A percentile compares a stretch with the other conserved stretches of the same genome.
Conservation (phyloP, 352 stramenopile genomes). For the Pythium chondricola region DNA sequence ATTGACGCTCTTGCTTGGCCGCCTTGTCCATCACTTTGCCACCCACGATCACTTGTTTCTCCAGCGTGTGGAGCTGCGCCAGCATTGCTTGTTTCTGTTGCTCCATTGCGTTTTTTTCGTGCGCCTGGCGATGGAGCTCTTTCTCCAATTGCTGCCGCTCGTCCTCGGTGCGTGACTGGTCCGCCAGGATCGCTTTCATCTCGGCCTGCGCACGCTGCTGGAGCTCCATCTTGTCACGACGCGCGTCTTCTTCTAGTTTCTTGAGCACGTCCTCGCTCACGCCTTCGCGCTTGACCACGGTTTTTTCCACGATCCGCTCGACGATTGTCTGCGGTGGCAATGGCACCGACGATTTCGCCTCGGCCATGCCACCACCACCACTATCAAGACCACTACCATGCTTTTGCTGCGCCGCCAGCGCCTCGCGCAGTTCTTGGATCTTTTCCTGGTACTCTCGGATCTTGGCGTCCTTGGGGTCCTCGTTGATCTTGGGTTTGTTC, state of each 20-base stretch:
- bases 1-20: conserved; percentile 89
- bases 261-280: conserved; percentile 74
- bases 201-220: conserved; percentile 66
- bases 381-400: conserved; percentile 21
- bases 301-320: conserved; percentile 70
- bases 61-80: conserved; percentile 64
- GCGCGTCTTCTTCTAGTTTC: conserved; percentile 69
- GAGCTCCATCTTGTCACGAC: conserved; percentile 64
- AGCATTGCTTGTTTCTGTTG: conserved; percentile 91
- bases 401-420: conserved; percentile 54
- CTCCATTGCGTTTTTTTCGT: conserved; percentile 76
- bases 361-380: conserved; percentile 15
- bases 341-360: neutral
- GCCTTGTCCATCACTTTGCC: conserved; percentile 93
- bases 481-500: conserved; percentile 91
- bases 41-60: conserved; percentile 86
- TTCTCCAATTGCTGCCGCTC: conserved; percentile 80
- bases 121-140: conserved; percentile 80
- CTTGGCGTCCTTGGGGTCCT: conserved; percentile 79
- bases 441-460: conserved; percentile 59
- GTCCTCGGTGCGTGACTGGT: conserved; percentile 85
- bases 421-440: conserved; percentile 49
- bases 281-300: conserved; percentile 64
- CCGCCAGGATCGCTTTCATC: conserved; percentile 79
- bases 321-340: conserved; percentile 39